phyloP scores from a whole-genome alignment of 2,329 filamentous ascomycete species.

The Apiospora malaysiana region DNA sequence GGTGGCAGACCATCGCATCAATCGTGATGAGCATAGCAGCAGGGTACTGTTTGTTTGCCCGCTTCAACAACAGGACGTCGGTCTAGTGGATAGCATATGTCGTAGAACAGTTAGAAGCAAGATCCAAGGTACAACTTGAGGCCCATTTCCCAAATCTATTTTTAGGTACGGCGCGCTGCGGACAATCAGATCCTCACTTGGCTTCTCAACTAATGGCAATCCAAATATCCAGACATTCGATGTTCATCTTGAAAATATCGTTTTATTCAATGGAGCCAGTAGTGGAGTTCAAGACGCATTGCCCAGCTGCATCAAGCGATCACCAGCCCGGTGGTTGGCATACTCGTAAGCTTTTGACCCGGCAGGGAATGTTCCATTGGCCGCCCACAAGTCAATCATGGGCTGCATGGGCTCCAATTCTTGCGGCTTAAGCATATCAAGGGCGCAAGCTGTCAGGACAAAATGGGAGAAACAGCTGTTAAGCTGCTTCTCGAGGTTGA shows the following conservation, averaged over 20 bases:
- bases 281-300: slow-evolving; percentile 21
- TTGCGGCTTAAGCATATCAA: slow-evolving; percentile 84
- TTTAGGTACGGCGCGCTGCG: neutral
- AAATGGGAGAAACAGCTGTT: slow-evolving; percentile 92
- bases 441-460: slow-evolving; percentile 77
- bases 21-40: neutral
- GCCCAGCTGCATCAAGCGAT: slow-evolving; percentile 60
- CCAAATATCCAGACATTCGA: slow-evolving; percentile 15
- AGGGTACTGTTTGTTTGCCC: neutral
- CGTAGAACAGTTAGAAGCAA: neutral
- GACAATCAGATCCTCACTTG: neutral
- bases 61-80: neutral
- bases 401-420: slow-evolving; percentile 97
- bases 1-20: neutral
- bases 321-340: slow-evolving; percentile 65
- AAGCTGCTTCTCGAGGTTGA: slow-evolving; percentile 80
- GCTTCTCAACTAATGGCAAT: slow-evolving; percentile 9
- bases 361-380: slow-evolving; percentile 84
- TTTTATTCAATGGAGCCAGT: neutral
- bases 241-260: slow-evolving; percentile 1
- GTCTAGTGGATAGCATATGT: neutral
- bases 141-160: neutral
- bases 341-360: slow-evolving; percentile 73
- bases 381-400: slow-evolving; percentile 88
- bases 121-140: neutral